phyloP scores from a whole-genome alignment of 73 alveolate genomes.

The Stentor roeselii region DNA sequence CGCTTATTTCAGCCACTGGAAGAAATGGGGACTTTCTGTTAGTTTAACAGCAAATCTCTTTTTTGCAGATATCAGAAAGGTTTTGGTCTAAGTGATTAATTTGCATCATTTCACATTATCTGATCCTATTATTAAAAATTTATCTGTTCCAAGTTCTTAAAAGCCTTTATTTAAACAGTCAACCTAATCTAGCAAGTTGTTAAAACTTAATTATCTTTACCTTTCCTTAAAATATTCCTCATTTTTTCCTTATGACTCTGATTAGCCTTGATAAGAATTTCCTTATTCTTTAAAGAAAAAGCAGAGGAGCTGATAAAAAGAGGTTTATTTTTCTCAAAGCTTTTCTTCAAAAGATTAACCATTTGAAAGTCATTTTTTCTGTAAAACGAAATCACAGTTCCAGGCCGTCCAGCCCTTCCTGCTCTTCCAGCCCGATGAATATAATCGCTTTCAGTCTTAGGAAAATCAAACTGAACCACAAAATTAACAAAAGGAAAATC shows the following conservation, averaged over 20 bases:
- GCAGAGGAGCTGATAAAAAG: slow-evolving; percentile 44
- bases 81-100: too few relatives aligned
- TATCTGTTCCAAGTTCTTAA: too few relatives aligned
- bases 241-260: background rate
- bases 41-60: too few relatives aligned
- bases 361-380: slow-evolving; percentile 52
- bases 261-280: background rate
- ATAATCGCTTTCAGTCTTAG: slow-evolving; percentile 58
- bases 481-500: slow-evolving; percentile 63
- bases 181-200: too few relatives aligned
- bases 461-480: slow-evolving; percentile 64
- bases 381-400: slow-evolving; percentile 70
- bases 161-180: too few relatives aligned
- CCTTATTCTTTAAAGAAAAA: slow-evolving; percentile 31
- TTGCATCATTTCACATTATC: too few relatives aligned
- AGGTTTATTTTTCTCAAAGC: slow-evolving; percentile 43
- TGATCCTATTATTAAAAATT: too few relatives aligned
- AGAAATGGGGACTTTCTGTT: too few relatives aligned
- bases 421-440: slow-evolving; percentile 96
- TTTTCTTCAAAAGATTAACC: slow-evolving; percentile 42
- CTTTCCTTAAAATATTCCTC: too few relatives aligned
- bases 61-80: too few relatives aligned
- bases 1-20: too few relatives aligned
- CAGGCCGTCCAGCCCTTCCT: slow-evolving; percentile 96
- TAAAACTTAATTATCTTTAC: too few relatives aligned